phyloP scores from a whole-genome alignment of 2,329 filamentous ascomycete genomes.

The Venturia nashicola region DNA sequence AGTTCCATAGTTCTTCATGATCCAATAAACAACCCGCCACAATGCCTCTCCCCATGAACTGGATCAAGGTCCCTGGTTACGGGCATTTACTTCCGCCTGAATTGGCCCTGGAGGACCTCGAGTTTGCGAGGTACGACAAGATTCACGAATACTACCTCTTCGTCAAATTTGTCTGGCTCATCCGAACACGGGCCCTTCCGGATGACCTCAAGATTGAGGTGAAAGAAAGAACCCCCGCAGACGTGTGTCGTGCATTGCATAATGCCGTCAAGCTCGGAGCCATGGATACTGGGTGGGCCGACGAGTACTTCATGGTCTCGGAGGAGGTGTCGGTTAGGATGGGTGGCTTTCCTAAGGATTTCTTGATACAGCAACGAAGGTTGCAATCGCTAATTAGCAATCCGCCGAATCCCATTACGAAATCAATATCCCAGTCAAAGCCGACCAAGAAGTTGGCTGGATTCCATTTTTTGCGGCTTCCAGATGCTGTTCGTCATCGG shows the following conservation, averaged over 20 bases:
- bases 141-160: background rate
- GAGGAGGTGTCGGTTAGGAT: background rate
- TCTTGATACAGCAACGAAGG: background rate
- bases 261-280: background rate
- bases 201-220: background rate
- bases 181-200: background rate
- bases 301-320: conserved; percentile 1
- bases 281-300: conserved; percentile 7
- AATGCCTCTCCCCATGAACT: background rate
- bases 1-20: no score
- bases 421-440: background rate
- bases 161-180: conserved; percentile 5
- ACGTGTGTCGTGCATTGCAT: background rate
- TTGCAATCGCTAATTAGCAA: background rate
- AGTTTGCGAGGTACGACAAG: background rate
- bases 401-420: background rate
- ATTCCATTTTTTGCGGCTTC: background rate
- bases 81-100: background rate
- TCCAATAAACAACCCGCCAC: background rate
- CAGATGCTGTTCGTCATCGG: background rate
- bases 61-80: background rate
- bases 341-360: conserved; percentile 5
- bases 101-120: conserved; percentile 4
- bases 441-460: background rate
- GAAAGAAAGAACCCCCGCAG: background rate